phyloP scores from a whole-genome alignment of 2,329 filamentous ascomycete genomes.

The Drechslerella stenobrocha region DNA sequence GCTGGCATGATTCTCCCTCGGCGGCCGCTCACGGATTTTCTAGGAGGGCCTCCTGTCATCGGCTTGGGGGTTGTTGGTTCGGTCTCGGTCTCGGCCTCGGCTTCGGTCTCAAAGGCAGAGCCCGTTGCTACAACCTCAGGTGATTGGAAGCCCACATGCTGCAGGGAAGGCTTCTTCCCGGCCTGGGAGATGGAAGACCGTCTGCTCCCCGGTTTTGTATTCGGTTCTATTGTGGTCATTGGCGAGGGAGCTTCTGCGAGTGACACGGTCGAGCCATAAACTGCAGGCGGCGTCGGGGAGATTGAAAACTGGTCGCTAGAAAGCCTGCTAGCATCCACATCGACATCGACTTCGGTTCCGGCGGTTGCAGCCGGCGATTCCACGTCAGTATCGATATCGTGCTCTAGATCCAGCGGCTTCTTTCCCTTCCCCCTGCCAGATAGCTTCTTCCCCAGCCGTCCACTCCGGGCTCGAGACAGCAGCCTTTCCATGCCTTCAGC shows the following conservation, averaged over 20 bases:
- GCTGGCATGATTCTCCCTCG: constrained; percentile 2
- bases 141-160: constrained; percentile 42
- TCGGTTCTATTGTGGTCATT: not conserved
- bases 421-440: constrained; percentile 10
- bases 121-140: constrained; percentile 9
- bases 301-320: constrained; percentile 36
- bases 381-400: not conserved
- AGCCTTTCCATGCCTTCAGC: constrained; percentile 30
- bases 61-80: constrained; percentile 1
- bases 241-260: constrained; percentile 8
- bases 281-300: constrained; percentile 19
- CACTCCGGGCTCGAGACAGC: constrained; percentile 20
- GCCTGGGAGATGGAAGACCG: constrained; percentile 24
- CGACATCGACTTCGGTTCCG: too few relatives aligned
- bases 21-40: constrained; percentile 10
- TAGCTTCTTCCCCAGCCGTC: constrained; percentile 9
- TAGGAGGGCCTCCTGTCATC: constrained; percentile 8
- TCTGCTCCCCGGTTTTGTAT: constrained; percentile 12
- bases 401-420: not conserved
- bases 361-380: not conserved
- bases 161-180: constrained; percentile 18
- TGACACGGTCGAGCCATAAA: constrained; percentile 23
- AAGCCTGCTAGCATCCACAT: constrained; percentile 2
- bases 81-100: constrained; percentile 6
- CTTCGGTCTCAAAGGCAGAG: too few relatives aligned